phyloP scores from a whole-genome alignment of 129 eudicot species.

The Solidago caesia region DNA sequence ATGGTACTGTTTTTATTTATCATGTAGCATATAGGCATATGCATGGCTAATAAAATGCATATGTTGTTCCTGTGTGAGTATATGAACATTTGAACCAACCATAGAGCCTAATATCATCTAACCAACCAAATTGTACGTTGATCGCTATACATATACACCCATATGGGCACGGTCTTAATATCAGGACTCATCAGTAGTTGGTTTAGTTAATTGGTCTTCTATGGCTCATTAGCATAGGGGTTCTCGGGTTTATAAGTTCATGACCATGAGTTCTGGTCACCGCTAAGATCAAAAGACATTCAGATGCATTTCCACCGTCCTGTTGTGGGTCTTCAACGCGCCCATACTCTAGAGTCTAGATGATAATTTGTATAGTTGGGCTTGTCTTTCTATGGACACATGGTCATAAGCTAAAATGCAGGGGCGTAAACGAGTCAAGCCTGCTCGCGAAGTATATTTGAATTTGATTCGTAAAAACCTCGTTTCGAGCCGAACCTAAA shows the following conservation, averaged over 20 bases:
- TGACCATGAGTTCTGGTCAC: constrained; percentile 1
- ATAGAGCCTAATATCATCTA: background rate
- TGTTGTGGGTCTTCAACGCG: background rate
- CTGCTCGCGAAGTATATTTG: no score
- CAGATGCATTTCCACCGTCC: background rate
- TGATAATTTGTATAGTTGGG: no score
- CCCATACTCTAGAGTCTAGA: no score
- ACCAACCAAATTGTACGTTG: background rate
- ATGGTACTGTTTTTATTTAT: background rate
- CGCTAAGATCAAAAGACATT: background rate
- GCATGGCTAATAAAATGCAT: background rate
- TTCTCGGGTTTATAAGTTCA: background rate
- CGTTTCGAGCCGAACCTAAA: no score
- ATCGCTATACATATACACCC: background rate
- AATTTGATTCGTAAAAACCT: no score
- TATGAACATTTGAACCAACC: constrained; percentile 7
- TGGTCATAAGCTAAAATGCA: no score
- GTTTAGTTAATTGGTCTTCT: background rate
- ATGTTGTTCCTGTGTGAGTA: background rate
- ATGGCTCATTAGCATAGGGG: background rate
- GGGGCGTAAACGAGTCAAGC: no score
- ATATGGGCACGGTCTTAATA: background rate
- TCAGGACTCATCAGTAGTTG: background rate
- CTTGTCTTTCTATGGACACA: no score
- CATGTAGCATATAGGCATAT: background rate